Conservation (phyloP, 345 rosid species). For the Murraya koenigii region DNA sequence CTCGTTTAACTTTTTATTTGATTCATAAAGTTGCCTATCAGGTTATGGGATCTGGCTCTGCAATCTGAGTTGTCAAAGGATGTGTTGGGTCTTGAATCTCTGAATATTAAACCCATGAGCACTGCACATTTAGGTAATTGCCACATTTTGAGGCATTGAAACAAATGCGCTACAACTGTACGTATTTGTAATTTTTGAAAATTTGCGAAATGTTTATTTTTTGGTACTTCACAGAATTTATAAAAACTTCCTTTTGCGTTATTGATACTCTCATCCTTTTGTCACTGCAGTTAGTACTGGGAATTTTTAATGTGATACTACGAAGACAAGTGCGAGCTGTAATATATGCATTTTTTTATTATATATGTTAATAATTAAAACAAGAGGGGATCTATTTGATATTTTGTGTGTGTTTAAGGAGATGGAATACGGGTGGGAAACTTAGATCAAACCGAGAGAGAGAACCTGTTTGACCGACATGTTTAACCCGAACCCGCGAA, state of each 20-base stretch:
- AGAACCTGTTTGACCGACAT: too few species aligned
- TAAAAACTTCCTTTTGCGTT: slow-evolving; percentile 8
- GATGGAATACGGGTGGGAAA: too few species aligned
- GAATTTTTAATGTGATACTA: slow-evolving; percentile 59
- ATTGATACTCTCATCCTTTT: slow-evolving; percentile 7
- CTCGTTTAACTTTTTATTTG: slow-evolving; percentile 7
- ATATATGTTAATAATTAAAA: too few species aligned
- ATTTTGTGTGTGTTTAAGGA: too few species aligned
- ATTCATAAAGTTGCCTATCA: slow-evolving; percentile 22
- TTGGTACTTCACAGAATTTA: background rate
- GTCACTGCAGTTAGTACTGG: slow-evolving; percentile 59
- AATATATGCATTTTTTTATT: too few species aligned
- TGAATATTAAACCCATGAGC: slow-evolving; percentile 25
- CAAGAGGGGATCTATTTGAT: too few species aligned
- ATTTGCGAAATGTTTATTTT: background rate
- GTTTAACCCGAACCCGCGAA: too few species aligned
- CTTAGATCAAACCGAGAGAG: too few species aligned
- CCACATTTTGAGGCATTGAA: slow-evolving; percentile 4
- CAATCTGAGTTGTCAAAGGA: slow-evolving; percentile 38
- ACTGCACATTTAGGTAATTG: slow-evolving; percentile 52
- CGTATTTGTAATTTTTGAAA: background rate
- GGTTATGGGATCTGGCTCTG: slow-evolving; percentile 78
- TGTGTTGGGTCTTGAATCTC: slow-evolving; percentile 25
- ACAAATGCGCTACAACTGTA: background rate
- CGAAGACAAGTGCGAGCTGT: slow-evolving; percentile 45